Conservation (phyloP, 306 rosid genomes). For the Vicia faba region DNA sequence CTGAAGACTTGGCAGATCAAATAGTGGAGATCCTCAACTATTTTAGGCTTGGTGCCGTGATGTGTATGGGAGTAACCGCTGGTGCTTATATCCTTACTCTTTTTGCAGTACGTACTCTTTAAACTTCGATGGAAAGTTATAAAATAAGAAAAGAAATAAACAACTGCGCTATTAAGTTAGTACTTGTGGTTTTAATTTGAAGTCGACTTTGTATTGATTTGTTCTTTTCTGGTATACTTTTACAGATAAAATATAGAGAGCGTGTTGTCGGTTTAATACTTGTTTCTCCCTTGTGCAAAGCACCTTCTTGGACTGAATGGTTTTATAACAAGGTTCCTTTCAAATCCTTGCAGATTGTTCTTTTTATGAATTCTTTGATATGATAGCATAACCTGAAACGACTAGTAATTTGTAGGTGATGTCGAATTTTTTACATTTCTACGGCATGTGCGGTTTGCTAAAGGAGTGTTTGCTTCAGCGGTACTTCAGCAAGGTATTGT, state of each 20-base stretch:
- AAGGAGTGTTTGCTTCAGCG: conserved; percentile 96
- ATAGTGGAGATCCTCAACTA: conserved; percentile 80
- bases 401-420: conserved; percentile 59
- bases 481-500: conserved; percentile 89
- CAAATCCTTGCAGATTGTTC: conserved; percentile 17
- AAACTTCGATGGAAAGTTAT: conserved; percentile 17
- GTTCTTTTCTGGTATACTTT: conserved; percentile 7
- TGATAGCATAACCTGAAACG: conserved; percentile 22
- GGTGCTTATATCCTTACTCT: conserved; percentile 92
- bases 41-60: conserved; percentile 95
- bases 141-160: not conserved
- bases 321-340: conserved; percentile 82
- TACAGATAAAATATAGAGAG: conserved; percentile 88
- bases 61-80: conserved; percentile 99
- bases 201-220: not conserved
- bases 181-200: no score
- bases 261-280: conserved; percentile 96
- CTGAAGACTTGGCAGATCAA: conserved; percentile 90
- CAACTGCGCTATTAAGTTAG: not conserved
- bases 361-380: conserved; percentile 23
- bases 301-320: conserved; percentile 99
- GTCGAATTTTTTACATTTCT: conserved; percentile 81
- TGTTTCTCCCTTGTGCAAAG: conserved; percentile 90
- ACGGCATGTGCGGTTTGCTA: conserved; percentile 90
- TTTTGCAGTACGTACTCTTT: conserved; percentile 77